A percentile compares a stretch with the other conserved stretches of the same genome.
Conservation (phyloP, 2,329 filamentous ascomycete species). For the Teratosphaeria epicoccoides region DNA sequence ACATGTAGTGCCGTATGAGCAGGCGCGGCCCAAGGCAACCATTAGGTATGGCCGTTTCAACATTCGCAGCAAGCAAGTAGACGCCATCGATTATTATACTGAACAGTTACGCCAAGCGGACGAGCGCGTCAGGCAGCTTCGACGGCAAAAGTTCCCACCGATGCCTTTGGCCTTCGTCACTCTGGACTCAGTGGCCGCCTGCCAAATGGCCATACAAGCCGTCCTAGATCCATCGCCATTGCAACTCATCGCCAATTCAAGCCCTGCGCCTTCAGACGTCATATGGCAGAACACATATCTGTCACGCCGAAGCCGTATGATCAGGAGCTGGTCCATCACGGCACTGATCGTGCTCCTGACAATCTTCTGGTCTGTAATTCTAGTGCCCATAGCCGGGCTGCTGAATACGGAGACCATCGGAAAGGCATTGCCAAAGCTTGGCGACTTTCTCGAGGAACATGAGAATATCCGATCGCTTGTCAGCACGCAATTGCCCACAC, state of each 20-base stretch:
- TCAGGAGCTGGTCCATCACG: conserved; percentile 76
- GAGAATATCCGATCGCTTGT: conserved; percentile 64
- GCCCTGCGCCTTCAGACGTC: conserved; percentile 83
- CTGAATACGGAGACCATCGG: conserved; percentile 72
- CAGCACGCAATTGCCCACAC: conserved; percentile 76
- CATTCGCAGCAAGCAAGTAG: conserved; percentile 60
- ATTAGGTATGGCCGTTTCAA: conserved; percentile 71
- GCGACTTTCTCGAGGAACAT: conserved; percentile 55
- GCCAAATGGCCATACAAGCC: conserved; percentile 92
- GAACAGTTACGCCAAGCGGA: conserved; percentile 73
- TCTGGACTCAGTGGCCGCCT: conserved; percentile 87
- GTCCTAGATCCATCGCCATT: conserved; percentile 84
- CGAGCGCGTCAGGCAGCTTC: conserved; percentile 57
- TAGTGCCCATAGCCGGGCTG: conserved; percentile 67
- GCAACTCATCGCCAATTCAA: conserved; percentile 71
- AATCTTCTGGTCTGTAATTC: conserved; percentile 75
- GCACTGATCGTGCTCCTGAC: conserved; percentile 72
- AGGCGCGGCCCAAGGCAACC: conserved; percentile 54
- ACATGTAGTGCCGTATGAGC: conserved; percentile 36
- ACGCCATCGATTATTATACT: conserved; percentile 91
- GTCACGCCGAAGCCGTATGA: conserved; percentile 59
- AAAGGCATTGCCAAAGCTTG: conserved; percentile 60
- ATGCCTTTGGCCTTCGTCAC: conserved; percentile 89
- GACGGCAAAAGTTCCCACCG: conserved; percentile 64
- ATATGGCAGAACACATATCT: conserved; percentile 92